A percentile compares a stretch with the other conserved stretches of the same genome.
phyloP scores from a whole-genome alignment of 2,329 filamentous ascomycete genomes.

The Sphaerulina populicola region DNA sequence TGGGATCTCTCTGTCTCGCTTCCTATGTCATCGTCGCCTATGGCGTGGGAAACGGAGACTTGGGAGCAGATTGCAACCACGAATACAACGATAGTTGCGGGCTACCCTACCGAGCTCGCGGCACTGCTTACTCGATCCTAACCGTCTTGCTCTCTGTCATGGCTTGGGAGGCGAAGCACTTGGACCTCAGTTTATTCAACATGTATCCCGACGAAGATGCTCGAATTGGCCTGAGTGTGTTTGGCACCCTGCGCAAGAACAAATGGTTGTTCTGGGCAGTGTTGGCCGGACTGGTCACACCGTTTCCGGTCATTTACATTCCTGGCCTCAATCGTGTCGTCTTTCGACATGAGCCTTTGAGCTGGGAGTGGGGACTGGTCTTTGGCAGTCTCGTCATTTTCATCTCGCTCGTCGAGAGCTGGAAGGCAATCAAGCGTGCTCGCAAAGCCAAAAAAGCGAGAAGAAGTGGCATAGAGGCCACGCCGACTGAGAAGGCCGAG shows the following conservation, averaged over 20 bases:
- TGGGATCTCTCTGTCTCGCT: constrained; percentile 39
- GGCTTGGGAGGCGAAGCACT: constrained; percentile 44
- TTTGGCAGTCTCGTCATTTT: constrained; percentile 37
- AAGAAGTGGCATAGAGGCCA: constrained; percentile 2
- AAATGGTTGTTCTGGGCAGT: constrained; percentile 40
- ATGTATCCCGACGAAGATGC: constrained; percentile 35
- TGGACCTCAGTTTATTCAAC: constrained; percentile 39
- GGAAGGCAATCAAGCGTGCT: constrained; percentile 40
- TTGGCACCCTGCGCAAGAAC: constrained; percentile 30
- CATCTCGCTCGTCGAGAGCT: constrained; percentile 37
- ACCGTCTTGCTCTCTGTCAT: constrained; percentile 40
- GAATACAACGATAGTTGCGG: constrained; percentile 37
- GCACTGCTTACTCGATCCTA: constrained; percentile 40
- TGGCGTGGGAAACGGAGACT: constrained; percentile 37
- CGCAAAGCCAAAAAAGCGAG: constrained; percentile 11
- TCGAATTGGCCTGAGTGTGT: constrained; percentile 29
- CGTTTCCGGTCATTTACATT: constrained; percentile 42
- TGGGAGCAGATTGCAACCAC: constrained; percentile 41
- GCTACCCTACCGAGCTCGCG: constrained; percentile 39
- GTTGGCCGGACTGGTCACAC: constrained; percentile 36
- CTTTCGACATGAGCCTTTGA: constrained; percentile 39
- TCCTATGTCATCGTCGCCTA: constrained; percentile 41
- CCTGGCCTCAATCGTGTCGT: constrained; percentile 40
- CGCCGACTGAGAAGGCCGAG: constrained; percentile 1
- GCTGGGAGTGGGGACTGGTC: constrained; percentile 43